phyloP scores from a whole-genome alignment of 257 asterid genomes.

The Solanum chmielewskii region DNA sequence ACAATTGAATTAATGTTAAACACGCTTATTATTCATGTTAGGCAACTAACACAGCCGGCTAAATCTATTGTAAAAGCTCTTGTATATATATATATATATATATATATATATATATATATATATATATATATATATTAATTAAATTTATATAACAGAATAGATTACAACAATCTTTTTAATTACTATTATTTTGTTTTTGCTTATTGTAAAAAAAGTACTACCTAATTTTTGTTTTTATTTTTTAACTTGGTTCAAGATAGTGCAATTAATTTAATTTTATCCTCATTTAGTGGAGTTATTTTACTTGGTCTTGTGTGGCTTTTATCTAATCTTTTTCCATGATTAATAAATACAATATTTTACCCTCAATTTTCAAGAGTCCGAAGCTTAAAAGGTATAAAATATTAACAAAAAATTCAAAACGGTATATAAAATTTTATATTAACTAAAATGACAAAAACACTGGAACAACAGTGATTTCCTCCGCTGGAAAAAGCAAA shows the following conservation, averaged over 20 bases:
- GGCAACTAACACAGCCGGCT: neutral
- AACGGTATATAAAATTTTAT: too few species aligned
- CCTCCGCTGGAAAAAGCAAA: rapidly evolving
- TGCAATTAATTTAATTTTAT: neutral
- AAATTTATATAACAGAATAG: neutral
- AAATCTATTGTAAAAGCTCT: neutral
- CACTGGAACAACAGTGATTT: too few species aligned
- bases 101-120: too few species aligned
- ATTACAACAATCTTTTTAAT: neutral
- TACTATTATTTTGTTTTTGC: neutral
- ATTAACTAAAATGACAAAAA: too few species aligned
- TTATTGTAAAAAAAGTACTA: neutral
- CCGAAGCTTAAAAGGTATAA: rapidly evolving
- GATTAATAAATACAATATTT: neutral
- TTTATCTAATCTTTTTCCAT: neutral
- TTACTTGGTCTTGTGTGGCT: neutral
- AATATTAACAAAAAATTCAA: too few species aligned
- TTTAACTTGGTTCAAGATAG: neutral
- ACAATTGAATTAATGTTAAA: neutral
- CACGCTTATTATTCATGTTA: neutral
- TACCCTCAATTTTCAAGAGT: too few species aligned
- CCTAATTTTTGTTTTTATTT: neutral
- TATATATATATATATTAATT: too few species aligned
- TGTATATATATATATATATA: too few species aligned
- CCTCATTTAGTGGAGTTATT: neutral